A percentile compares a stretch with the other conserved stretches of the same genome.
Evolutionary conservation across 2,329 filamentous ascomycete species (phyloP).

Genomic region (Calonectria pseudoturangicola): DNA sequence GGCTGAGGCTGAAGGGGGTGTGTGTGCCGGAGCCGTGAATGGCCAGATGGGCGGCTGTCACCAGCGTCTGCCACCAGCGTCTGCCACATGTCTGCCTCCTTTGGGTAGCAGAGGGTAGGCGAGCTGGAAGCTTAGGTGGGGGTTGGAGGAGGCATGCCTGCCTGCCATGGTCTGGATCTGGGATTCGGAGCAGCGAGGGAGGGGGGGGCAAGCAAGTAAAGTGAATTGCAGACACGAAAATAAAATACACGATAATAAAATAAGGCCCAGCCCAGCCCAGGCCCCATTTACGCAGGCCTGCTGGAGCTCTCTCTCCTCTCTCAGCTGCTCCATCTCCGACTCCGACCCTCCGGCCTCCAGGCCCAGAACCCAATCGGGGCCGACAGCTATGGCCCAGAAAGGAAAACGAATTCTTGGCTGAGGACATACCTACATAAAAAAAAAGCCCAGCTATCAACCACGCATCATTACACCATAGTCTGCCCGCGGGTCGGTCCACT

Average conservation of each 20-base stretch:
- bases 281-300: neutral
- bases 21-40: conserved; percentile 5
- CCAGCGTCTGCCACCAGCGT: conserved; percentile 11
- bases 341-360: neutral
- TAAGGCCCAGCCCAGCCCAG: no score
- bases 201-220: neutral
- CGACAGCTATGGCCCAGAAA: neutral
- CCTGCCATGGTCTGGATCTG: neutral
- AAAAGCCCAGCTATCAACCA: conserved; percentile 8
- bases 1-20: conserved; percentile 18
- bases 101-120: conserved; percentile 7
- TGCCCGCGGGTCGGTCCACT: conserved; percentile 15
- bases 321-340: neutral
- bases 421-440: neutral
- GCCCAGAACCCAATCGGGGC: conserved; percentile 18
- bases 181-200: no score
- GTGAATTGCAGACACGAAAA: neutral
- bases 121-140: conserved; percentile 3
- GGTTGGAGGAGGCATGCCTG: neutral
- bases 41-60: conserved; percentile 11
- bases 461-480: conserved; percentile 1
- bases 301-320: neutral
- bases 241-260: neutral
- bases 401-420: conserved; percentile 10
- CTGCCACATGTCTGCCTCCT: conserved; percentile 22